phyloP scores from a whole-genome alignment of 192 early-diverging fungal genomes.

The Coemansia sp. region DNA sequence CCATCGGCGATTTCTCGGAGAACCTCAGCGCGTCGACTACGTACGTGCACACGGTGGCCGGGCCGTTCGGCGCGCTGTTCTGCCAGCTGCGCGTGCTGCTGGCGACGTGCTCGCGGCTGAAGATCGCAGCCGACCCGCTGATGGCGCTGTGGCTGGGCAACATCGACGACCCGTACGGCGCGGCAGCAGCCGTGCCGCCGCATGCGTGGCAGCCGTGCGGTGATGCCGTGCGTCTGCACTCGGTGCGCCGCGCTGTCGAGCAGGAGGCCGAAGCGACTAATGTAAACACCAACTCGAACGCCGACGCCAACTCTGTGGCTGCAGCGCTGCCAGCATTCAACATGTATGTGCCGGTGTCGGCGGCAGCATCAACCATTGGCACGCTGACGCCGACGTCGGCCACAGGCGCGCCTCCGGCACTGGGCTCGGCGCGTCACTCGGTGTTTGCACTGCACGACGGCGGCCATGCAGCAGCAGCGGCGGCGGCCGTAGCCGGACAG shows the following conservation, averaged over 20 bases:
- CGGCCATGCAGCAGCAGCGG: conserved; percentile 15
- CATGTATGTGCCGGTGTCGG: conserved; percentile 26
- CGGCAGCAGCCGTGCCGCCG: conserved; percentile 25
- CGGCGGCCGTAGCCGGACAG: conserved; percentile 10
- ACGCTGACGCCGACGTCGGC: conserved; percentile 50
- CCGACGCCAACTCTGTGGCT: background rate
- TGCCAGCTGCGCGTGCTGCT: conserved; percentile 46
- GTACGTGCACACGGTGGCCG: conserved; percentile 35
- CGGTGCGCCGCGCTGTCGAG: conserved; percentile 5
- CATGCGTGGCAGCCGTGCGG: conserved; percentile 42
- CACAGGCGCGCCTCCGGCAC: conserved; percentile 15
- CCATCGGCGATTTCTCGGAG: conserved; percentile 47
- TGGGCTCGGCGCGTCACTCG: conserved; percentile 20
- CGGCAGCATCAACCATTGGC: conserved; percentile 33
- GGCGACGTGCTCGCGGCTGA: conserved; percentile 47
- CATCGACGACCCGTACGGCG: conserved; percentile 49
- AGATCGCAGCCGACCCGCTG: conserved; percentile 41
- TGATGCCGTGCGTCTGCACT: conserved; percentile 28
- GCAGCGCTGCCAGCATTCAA: conserved; percentile 8
- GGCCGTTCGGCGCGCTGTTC: conserved; percentile 37
- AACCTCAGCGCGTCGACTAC: conserved; percentile 35
- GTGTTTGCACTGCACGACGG: conserved; percentile 30
- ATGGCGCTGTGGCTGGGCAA: conserved; percentile 50
- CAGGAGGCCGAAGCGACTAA: background rate
- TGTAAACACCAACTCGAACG: background rate